Base-by-base conservation (phyloP, 352 stramenopile species). In the Blastocystis sp. region DNA sequence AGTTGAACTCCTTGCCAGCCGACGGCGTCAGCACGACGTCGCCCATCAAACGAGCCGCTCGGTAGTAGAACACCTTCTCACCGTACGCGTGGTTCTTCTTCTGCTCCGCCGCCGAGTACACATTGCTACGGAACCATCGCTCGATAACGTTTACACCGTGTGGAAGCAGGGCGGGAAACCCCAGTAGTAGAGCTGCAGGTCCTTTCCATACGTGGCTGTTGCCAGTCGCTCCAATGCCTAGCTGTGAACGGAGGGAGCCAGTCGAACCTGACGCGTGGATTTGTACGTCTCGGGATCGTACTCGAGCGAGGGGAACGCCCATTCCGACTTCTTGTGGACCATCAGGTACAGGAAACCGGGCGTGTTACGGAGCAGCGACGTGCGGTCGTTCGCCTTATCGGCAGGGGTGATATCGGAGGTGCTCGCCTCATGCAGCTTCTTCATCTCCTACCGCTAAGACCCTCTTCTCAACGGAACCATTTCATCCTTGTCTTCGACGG, bases 21-120 rank as follows among this genome's bases (percentile, higher is more conserved):
- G 67, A 78, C 46, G 67, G 67, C 16, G n/a, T 14, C 2, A 78
- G 42, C 7, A 57, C 34, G 27, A 78, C 67, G 57, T 78, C 67
- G 1, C 67, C 67, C 21, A 78, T 78, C 29, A 78, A 27, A 78
- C 67, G 67, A 32, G 67, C 67, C 40, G 67, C 67, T 4, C 67
- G 67, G 42, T 78, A 78, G 40, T 78, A 78, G 67, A 78, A 78
- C 18, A 78, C 67, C 48, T 78, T 78, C 67, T 78, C 67, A 34
- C 67, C 67, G 42, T 57, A 78, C n/a, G 67, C 24, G 21, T 78
- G 16, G 7, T 40, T 57, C 48, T 61, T 78, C 51, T 57, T 27
- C 48, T 78, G 67, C 67, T 78, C 67, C 42, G 56, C 38, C 32
- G 38, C 4, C 3, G 67, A 78, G 27, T 78, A 78, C 67, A 57